A percentile compares a stretch with the other conserved stretches of the same genome.
Conservation (phyloP, 306 rosid species). For the Quercus agrifolia region DNA sequence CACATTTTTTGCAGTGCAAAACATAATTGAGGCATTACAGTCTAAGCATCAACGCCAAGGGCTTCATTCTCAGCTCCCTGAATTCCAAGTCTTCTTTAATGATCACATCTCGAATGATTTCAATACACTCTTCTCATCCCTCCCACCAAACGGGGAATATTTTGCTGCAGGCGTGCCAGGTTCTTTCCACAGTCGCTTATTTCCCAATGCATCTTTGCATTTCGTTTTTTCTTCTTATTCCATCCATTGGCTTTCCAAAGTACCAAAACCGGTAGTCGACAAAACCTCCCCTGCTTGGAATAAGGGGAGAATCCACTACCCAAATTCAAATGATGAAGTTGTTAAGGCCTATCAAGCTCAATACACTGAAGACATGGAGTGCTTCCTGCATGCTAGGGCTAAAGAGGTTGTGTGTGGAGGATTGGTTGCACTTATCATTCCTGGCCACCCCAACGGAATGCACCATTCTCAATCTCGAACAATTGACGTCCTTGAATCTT, state of each 20-base stretch:
- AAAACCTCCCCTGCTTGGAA: constrained; percentile 22
- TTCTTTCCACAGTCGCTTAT: constrained; percentile 28
- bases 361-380: constrained; percentile 26
- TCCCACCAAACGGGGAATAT: constrained; percentile 14
- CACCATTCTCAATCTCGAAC: neutral
- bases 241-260: constrained; percentile 33
- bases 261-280: constrained; percentile 13
- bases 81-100: constrained; percentile 34
- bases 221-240: constrained; percentile 25
- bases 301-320: constrained; percentile 21
- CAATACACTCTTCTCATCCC: constrained; percentile 30
- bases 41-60: neutral
- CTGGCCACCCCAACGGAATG: neutral
- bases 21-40: constrained; percentile 24
- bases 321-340: constrained; percentile 12
- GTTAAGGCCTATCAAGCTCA: constrained; percentile 24
- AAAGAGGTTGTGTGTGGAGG: constrained; percentile 40
- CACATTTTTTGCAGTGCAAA: constrained; percentile 23
- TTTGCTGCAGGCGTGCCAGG: constrained; percentile 27
- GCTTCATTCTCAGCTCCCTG: neutral
- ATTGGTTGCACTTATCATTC: constrained; percentile 17
- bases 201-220: constrained; percentile 27
- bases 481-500: constrained; percentile 8
- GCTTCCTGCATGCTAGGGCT: constrained; percentile 30
- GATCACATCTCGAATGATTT: constrained; percentile 38